A percentile compares a stretch with the other conserved stretches of the same genome.
These are phyloP conservation scores for Chlorociboria aeruginascens DNA, from an alignment of 495 filamentous ascomycete species.

Conservation along the genomic window DNA sequence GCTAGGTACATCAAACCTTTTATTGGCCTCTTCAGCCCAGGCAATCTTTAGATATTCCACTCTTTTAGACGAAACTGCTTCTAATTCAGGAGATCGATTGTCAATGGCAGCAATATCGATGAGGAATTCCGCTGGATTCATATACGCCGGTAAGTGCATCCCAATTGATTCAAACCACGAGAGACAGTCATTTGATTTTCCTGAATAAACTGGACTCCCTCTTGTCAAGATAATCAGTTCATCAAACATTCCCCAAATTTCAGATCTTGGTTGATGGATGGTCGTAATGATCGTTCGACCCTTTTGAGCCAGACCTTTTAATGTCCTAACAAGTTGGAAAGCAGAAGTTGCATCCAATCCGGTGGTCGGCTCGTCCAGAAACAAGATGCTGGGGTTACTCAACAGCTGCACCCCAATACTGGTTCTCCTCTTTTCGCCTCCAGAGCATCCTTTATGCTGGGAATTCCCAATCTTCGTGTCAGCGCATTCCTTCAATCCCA, in stretches of 20 bases:
- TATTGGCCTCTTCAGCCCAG: conserved; percentile 34
- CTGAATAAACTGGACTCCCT: conserved; percentile 55
- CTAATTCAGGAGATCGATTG: conserved; percentile 47
- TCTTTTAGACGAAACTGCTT: conserved; percentile 40
- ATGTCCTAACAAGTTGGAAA: conserved; percentile 56
- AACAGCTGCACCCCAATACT: conserved; percentile 67
- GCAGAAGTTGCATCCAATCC: conserved; percentile 64
- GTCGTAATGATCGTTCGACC: conserved; percentile 61
- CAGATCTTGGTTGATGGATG: conserved; percentile 62
- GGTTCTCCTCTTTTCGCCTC: conserved; percentile 61
- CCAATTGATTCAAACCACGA: conserved; percentile 46
- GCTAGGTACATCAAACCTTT: conserved; percentile 5
- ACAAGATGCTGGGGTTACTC: conserved; percentile 61
- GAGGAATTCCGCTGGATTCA: conserved; percentile 63
- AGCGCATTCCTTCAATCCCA: conserved; percentile 63
- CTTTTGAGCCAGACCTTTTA: conserved; percentile 51
- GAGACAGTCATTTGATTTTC: conserved; percentile 36
- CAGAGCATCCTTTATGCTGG: conserved; percentile 60
- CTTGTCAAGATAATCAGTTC: conserved; percentile 49
- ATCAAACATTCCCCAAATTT: conserved; percentile 68
- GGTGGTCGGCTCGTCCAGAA: conserved; percentile 67
- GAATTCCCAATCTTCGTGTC: conserved; percentile 57
- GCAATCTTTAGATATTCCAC: conserved; percentile 40
- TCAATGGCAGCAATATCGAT: conserved; percentile 63
- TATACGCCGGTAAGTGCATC: conserved; percentile 47